Evolutionary conservation across 768 basidiomycete genomes (phyloP), one percentile per base, ranked within the genome.

Genomic region (Lanmaoa pseudosensibilis): DNA sequence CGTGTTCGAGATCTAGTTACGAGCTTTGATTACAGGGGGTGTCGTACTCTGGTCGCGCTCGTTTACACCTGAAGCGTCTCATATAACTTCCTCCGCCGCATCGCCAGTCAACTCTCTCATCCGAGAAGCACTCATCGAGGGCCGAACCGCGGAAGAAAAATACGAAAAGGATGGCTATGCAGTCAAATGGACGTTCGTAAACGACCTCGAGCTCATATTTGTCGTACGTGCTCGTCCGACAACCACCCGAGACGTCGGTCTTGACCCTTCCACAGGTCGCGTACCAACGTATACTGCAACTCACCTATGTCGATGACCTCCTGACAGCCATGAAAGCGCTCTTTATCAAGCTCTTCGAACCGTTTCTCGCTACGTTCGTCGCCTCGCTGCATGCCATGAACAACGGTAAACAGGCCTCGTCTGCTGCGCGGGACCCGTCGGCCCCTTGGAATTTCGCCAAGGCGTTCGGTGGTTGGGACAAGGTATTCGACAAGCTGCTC

Each of bases 141-240:
- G 94, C 27, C 83, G 90, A 15, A 85, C 85, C 9, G 71, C 89
- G 0, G 91, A 92, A 56, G 84, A 90, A 57, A 88, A 84, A 58
- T 94, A 92, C 69, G 94, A 96, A 75, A 94, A 87, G 70, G 95
- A 96, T 64, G 95, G 95, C 2, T 96, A 94, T 64, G 88, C 93
- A 27, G 85, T 98, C 50, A 88, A 88, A 71, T 98, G 96, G 94
- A 87, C 92, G 0, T 92, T 94, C 65, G 87, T 91, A 32, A 99
- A 99, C 69, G 94, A 95, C 59, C 79, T 98, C 44, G 96, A 96
- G 59, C 82, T 99, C 64, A 95, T 98, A 53, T 98, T 99, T 67
- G 96, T 97, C 69, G 94, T 95, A 66, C 62, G 90, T 78, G 12
- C 50, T 30, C 33, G 11, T 37, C 7, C 45, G 51, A 27, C 4